Evolutionary conservation across 768 basidiomycete species (phyloP).

Genomic region (Pisolithus sp.): DNA sequence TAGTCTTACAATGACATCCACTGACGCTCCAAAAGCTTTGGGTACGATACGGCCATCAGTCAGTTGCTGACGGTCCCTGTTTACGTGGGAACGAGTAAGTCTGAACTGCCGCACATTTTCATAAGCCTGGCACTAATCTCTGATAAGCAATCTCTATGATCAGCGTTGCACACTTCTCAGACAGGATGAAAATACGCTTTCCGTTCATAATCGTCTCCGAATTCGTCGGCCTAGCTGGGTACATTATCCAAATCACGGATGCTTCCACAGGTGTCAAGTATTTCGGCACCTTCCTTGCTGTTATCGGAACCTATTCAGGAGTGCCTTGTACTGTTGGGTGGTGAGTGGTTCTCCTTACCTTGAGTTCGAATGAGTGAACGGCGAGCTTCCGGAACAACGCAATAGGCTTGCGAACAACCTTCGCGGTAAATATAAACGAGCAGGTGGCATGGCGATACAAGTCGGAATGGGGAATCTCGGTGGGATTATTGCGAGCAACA

Average conservation of each 20-base stretch:
- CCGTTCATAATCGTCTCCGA: conserved; percentile 53
- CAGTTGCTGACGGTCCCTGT: conserved; percentile 63
- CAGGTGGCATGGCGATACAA: conserved; percentile 1
- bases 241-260: conserved; percentile 55
- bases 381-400: background rate
- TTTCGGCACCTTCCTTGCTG: conserved; percentile 65
- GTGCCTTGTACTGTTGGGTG: conserved; percentile 60
- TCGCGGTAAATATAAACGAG: conserved; percentile 1
- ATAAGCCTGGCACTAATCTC: background rate
- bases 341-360: conserved; percentile 26
- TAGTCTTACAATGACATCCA: background rate
- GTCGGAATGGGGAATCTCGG: conserved; percentile 44
- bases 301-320: conserved; percentile 54
- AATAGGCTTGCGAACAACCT: conserved; percentile 3
- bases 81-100: conserved; percentile 53
- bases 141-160: conserved; percentile 37
- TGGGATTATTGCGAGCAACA: conserved; percentile 26
- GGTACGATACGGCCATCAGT: conserved; percentile 47
- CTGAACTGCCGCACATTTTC: background rate
- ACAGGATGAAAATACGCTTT: conserved; percentile 46
- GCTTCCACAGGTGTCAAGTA: conserved; percentile 53
- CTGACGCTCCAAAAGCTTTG: conserved; percentile 36
- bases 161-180: conserved; percentile 51
- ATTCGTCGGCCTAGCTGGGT: conserved; percentile 49
- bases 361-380: background rate